phyloP scores from a whole-genome alignment of 129 eudicot genomes.

The Flaveria robusta region DNA sequence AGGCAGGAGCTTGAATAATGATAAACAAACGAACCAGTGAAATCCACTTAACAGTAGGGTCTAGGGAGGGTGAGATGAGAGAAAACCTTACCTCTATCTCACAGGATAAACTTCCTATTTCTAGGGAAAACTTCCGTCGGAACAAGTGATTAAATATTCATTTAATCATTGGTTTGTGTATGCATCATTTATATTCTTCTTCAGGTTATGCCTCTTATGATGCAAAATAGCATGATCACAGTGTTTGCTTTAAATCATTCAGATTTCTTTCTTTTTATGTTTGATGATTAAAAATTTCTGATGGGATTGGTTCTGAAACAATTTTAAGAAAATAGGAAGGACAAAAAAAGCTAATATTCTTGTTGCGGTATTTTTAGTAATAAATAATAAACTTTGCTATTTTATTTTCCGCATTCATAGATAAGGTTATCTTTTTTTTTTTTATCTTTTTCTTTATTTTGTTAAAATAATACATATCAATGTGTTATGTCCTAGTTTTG shows the following conservation, averaged over 20 bases:
- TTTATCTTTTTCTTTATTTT: not conserved
- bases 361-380: not conserved
- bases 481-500: not conserved
- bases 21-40: too few relatives aligned
- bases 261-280: slow-evolving; percentile 15
- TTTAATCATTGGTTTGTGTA: not conserved
- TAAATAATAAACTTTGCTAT: not conserved
- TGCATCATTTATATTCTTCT: slow-evolving; percentile 6
- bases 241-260: slow-evolving; percentile 4
- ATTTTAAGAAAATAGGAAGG: too few relatives aligned
- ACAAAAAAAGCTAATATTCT: too few relatives aligned
- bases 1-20: not conserved
- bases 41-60: too few relatives aligned
- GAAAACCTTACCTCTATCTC: too few relatives aligned
- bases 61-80: too few relatives aligned
- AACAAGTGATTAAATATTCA: not conserved
- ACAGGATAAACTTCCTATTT: not conserved
- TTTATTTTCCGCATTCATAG: not conserved
- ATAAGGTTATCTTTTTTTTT: too few relatives aligned
- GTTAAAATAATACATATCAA: not conserved
- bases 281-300: not conserved
- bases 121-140: not conserved
- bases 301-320: not conserved
- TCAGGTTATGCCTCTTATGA: slow-evolving; percentile 13
- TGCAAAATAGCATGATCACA: slow-evolving; percentile 22